Evolutionary conservation across 2,329 filamentous ascomycete genomes (phyloP), one percentile per base, ranked within the genome.

Genomic region (Talaromyces pinophilus): DNA sequence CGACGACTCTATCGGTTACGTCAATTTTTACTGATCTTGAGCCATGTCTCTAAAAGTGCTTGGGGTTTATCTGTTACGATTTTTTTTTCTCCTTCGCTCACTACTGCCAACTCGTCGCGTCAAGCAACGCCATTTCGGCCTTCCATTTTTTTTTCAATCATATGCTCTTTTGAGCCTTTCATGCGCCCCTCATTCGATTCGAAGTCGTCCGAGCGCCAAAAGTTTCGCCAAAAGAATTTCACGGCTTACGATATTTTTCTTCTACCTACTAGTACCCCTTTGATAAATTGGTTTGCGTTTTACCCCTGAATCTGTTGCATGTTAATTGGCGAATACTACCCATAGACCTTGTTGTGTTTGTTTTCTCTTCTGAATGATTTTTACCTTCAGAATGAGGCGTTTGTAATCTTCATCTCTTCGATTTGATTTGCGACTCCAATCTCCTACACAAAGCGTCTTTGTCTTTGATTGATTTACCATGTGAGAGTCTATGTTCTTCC

Each of bases 281-380:
- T 65, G 65, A 72, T 71, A 33, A 11, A 57, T 40, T 57, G n/a
- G 33, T 57, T 40, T 57, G 54, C 33, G 72, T 71, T 68, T 69
- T 67, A 71, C 68, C 69, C 70, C 70, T 70, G 67, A 73, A 78
- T 80, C 77, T 75, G 70, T 67, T 73, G 73, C 59, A 61, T 59
- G 64, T 63, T 65, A 63, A 67, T 65, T 66, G 71, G 74, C 74
- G 72, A 72, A 74, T 74, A 72, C 72, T 74, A 73, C 72, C 73
- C 70, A 78, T 79, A 79, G 77, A 79, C 40, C 55, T 63, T 63
- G n/a, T 70, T 71, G 35, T 55, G 69, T 64, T 70, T 73, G 68
- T 69, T 71, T 70, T 75, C 71, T 72, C 72, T 71, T 76, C 72
- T 72, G 76, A 75, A 73, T 70, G 59, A 62, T 72, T 72, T 71